These are phyloP conservation scores for Wickerhamomyces alni DNA, from an alignment of 805 yeast species.

Conservation along the genomic window DNA sequence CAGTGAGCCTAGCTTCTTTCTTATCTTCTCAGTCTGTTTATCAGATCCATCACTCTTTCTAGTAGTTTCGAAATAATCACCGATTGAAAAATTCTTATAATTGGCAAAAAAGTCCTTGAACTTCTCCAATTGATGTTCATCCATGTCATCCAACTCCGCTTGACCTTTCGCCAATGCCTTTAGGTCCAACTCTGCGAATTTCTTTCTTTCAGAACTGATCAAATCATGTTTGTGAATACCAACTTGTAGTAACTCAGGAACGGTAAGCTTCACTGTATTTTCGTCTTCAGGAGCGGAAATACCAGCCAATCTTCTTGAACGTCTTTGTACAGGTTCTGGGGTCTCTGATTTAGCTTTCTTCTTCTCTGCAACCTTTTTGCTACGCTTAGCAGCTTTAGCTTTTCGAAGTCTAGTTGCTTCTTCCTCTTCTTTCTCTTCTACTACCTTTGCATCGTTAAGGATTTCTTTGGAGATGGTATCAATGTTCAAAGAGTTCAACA, in stretches of 20 bases:
- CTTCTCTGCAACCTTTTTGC: constrained; percentile 21
- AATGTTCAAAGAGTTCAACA: constrained; percentile 65
- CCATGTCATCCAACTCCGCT: constrained; percentile 29
- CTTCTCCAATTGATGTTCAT: constrained; percentile 25
- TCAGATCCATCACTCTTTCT: constrained; percentile 29
- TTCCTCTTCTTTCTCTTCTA: constrained; percentile 28
- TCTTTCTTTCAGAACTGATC: constrained; percentile 24
- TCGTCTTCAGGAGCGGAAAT: constrained; percentile 27
- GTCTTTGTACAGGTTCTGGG: constrained; percentile 18
- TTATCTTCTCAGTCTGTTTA: constrained; percentile 37
- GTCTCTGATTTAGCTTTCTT: not conserved
- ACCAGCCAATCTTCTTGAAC: constrained; percentile 79
- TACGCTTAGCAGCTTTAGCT: constrained; percentile 9
- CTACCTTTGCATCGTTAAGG: constrained; percentile 37
- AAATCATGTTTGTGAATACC: too few relatives aligned
- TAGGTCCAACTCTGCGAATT: constrained; percentile 58
- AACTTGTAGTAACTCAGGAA: too few relatives aligned
- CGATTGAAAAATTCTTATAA: constrained; percentile 44
- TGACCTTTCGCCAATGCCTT: constrained; percentile 48
- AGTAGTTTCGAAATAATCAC: constrained; percentile 61
- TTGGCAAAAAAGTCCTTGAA: constrained; percentile 25
- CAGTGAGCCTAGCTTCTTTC: constrained; percentile 50
- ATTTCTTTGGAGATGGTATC: constrained; percentile 51
- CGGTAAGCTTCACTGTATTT: too few relatives aligned
- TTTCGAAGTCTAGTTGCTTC: constrained; percentile 9